These are phyloP conservation scores for Saccharomycopsis phalli DNA, from an alignment of 1,139 yeast species.

Conservation along the genomic window DNA sequence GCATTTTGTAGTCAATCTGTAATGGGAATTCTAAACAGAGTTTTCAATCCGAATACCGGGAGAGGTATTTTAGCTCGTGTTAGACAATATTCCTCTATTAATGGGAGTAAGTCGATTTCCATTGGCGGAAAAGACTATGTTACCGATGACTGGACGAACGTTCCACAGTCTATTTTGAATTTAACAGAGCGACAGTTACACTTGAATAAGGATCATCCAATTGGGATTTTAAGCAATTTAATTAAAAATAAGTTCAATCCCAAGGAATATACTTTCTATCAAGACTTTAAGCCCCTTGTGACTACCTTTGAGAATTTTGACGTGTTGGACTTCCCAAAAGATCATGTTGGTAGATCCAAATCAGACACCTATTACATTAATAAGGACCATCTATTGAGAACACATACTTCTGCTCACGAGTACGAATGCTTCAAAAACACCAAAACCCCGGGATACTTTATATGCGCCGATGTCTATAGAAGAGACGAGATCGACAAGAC, in stretches of 20 bases:
- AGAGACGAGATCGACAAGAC: constrained; percentile 93
- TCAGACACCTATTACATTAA: constrained; percentile 92
- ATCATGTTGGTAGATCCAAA: constrained; percentile 89
- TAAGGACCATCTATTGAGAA: constrained; percentile 59
- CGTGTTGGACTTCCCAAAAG: constrained; percentile 78
- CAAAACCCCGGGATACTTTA: constrained; percentile 78
- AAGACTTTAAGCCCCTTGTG: constrained; percentile 77
- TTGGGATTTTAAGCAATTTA: constrained; percentile 72
- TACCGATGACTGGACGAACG: constrained; percentile 79
- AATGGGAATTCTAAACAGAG: background rate
- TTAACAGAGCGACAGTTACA: constrained; percentile 71
- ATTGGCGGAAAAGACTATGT: constrained; percentile 46
- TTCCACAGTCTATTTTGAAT: constrained; percentile 63
- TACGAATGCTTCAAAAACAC: constrained; percentile 64
- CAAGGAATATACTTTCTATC: constrained; percentile 71
- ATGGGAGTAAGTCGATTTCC: constrained; percentile 23
- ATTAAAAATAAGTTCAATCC: constrained; percentile 60
- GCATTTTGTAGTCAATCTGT: background rate
- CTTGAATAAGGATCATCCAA: constrained; percentile 69
- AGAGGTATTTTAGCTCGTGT: background rate
- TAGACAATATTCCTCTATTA: background rate
- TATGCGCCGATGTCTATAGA: constrained; percentile 93
- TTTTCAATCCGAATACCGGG: no score
- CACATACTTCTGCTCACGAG: constrained; percentile 98
- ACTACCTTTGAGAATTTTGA: constrained; percentile 81